phyloP scores from a whole-genome alignment of 441 rosid species.

The Euphorbia celastroides region DNA sequence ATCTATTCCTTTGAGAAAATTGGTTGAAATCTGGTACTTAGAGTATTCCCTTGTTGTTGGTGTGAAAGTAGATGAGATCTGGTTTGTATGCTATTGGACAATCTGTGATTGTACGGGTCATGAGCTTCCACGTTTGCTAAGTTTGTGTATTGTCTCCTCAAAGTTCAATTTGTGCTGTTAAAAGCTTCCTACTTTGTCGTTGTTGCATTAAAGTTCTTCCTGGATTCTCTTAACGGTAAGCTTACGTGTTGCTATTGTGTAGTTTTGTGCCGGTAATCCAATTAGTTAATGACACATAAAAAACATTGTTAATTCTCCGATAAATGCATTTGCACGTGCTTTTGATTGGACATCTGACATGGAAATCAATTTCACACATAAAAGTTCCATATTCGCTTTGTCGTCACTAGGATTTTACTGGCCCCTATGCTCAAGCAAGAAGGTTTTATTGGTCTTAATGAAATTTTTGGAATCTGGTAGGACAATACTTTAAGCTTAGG shows the following conservation, averaged over 20 bases:
- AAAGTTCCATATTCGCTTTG: neutral
- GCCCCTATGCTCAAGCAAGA: neutral
- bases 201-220: neutral
- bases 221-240: neutral
- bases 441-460: neutral
- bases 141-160: neutral
- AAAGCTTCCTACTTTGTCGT: neutral
- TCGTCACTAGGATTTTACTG: neutral
- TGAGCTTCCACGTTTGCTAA: neutral
- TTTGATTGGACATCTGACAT: neutral
- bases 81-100: neutral
- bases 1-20: neutral
- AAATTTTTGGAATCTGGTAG: neutral
- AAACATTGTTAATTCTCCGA: neutral
- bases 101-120: neutral
- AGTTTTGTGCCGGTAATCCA: neutral
- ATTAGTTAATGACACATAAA: neutral
- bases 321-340: neutral
- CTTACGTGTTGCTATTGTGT: neutral
- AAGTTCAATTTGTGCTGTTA: neutral
- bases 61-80: neutral
- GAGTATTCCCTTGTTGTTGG: neutral
- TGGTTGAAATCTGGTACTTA: neutral
- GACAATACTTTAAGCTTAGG: neutral
- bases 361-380: neutral